Base-by-base conservation (phyloP, 2,329 filamentous ascomycete species). In the Moelleriella libera region DNA sequence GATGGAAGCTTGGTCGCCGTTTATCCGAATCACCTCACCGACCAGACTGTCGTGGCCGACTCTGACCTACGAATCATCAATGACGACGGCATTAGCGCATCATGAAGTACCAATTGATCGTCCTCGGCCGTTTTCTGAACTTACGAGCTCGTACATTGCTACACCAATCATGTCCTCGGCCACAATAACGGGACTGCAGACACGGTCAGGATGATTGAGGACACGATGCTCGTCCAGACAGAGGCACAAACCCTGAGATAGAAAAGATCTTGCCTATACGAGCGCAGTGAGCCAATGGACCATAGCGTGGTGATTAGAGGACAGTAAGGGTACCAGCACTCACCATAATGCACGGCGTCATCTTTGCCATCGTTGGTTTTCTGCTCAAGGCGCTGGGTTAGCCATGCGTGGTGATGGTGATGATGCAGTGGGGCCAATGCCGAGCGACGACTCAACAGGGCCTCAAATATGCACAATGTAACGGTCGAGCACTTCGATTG, bases 141-240 rank as follows among this genome's bases (percentile, higher is more conserved):
- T 58, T 75, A 88, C 88, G 73, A 98, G 76, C 73, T 98, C 92
- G 80, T 97, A 96, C 92, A 98, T 98, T 68, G 92, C 89, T 77
- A 92, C 92, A 67, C 92, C 92, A 63, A 90, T 88, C 89, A 98
- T 95, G 69, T 96, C 83, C 74, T 97, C 90, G 64, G 90, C 92
- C 58, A 98, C 79, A 60, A 98, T 83, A 74, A 98, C 92, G 63
- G 92, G 92, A 57, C 86, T 83, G 55, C 42, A 45, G 43, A 44
- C 48, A 30, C 49, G 52, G 50, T 58, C 53, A 56, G 56, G 47
- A 48, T 49, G 31, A 46, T 30, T 41, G 32, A 9, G 28, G 21
- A 30, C 21, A 43, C 29, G 42, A 11, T 29, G 39, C 12, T 43
- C 30, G 21, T 21, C 42, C n/a, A 32, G 6, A 41, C 14, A 21